A percentile compares a stretch with the other conserved stretches of the same genome.
phyloP scores from a whole-genome alignment of 2,329 filamentous ascomycete genomes.

The Calonectria leucothoes region DNA sequence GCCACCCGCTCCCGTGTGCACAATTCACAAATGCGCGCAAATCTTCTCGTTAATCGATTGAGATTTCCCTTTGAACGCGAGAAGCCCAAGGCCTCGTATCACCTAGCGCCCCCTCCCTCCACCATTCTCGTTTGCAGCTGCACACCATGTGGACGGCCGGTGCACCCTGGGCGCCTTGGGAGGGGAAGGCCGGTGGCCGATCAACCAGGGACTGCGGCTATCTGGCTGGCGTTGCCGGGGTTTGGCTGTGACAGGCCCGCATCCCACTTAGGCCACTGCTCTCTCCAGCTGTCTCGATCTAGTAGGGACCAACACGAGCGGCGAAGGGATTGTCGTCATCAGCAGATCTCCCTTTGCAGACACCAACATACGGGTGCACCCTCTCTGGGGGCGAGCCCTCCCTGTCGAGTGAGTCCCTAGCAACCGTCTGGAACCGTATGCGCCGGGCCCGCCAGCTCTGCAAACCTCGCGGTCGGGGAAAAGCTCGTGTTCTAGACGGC shows the following conservation, averaged over 20 bases:
- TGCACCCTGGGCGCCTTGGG: neutral
- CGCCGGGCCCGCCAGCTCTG: neutral
- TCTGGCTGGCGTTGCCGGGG: conserved; percentile 14
- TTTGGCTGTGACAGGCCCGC: conserved; percentile 7
- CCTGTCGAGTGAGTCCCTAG: neutral
- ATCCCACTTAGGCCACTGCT: neutral
- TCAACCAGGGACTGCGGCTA: conserved; percentile 17
- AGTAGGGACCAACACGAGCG: conserved; percentile 10
- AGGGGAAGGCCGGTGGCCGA: conserved; percentile 18
- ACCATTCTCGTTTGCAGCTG: conserved; percentile 4
- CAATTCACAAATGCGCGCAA: neutral
- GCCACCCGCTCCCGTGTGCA: neutral
- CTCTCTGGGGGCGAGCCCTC: neutral
- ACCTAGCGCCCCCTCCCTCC: conserved; percentile 12
- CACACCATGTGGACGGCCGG: conserved; percentile 14
- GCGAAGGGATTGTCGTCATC: neutral
- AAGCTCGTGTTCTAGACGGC: conserved; percentile 22
- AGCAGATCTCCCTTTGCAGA: conserved; percentile 11
- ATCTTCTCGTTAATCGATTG: neutral
- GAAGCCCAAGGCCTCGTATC: conserved; percentile 18
- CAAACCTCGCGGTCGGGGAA: neutral
- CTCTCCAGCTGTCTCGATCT: conserved; percentile 15
- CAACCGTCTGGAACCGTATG: neutral
- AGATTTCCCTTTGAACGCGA: conserved; percentile 5
- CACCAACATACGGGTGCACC: neutral